Evolutionary conservation across 805 yeast genomes (phyloP).

Genomic region (Lipomyces mesembrius): DNA sequence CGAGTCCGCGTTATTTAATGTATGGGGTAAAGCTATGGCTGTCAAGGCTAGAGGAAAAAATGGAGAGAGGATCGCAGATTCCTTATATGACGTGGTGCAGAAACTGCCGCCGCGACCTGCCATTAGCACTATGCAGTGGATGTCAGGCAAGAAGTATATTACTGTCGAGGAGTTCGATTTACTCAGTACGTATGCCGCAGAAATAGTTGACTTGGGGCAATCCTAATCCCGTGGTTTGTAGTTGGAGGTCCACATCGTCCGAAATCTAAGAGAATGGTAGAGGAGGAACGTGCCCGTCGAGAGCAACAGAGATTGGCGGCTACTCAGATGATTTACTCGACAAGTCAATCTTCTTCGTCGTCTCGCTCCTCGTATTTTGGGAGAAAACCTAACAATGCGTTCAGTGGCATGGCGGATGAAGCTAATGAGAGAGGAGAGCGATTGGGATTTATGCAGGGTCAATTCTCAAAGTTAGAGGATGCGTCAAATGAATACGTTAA

Average conservation of each 20-base stretch:
- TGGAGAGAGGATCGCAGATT: conserved; percentile 52
- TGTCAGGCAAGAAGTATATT: conserved; percentile 72
- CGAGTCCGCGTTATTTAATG: conserved; percentile 58
- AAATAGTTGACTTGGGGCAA: neutral
- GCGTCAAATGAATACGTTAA: conserved; percentile 32
- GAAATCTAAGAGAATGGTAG: conserved; percentile 52
- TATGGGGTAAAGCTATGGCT: conserved; percentile 52
- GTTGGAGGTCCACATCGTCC: conserved; percentile 79
- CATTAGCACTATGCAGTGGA: conserved; percentile 81
- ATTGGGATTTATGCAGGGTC: conserved; percentile 31
- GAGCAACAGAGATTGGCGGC: conserved; percentile 39
- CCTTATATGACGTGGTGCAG: conserved; percentile 69
- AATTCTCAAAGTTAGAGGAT: conserved; percentile 32
- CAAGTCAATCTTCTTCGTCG: conserved; percentile 8
- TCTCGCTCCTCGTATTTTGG: conserved; percentile 13
- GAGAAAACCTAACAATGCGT: neutral
- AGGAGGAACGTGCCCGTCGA: conserved; percentile 39
- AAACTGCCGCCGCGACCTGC: conserved; percentile 79
- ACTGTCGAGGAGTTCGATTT: conserved; percentile 64
- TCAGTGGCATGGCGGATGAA: conserved; percentile 16
- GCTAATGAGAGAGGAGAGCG: conserved; percentile 34
- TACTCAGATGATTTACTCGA: conserved; percentile 14
- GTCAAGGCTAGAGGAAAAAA: conserved; percentile 24
- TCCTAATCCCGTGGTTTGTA: neutral
- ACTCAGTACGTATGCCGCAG: conserved; percentile 42